These are phyloP conservation scores for Marchantia polymorpha DNA, from an alignment of 225 moss, liverwort and hornwort genomes.

Conservation along the genomic window DNA sequence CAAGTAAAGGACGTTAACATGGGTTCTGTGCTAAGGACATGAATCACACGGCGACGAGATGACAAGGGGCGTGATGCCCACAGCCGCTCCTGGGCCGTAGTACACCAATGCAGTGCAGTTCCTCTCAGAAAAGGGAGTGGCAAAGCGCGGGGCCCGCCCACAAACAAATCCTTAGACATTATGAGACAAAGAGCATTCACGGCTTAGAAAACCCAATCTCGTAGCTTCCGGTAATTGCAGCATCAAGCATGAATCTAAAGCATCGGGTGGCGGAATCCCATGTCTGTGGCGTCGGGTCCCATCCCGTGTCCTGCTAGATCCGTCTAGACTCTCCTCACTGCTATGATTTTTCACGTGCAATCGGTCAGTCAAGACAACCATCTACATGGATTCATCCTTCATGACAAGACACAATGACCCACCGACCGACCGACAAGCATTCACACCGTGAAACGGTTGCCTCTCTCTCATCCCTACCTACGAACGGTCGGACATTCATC, in stretches of 20 bases:
- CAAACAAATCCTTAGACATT: not conserved
- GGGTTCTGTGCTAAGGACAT: not conserved
- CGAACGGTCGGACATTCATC: not conserved
- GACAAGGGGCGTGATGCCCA: slow-evolving; percentile 7
- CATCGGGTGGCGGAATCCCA: not conserved
- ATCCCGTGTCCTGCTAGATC: not conserved
- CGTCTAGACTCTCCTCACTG: not conserved
- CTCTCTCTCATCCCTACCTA: not conserved
- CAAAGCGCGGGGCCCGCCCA: not conserved
- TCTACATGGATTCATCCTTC: not conserved
- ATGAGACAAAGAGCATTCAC: not conserved
- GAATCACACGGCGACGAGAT: slow-evolving; percentile 13
- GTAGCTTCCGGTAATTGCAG: not conserved
- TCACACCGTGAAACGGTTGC: not conserved
- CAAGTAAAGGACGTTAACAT: not conserved
- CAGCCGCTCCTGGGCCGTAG: not conserved
- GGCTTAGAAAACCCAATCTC: not conserved
- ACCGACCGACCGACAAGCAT: slow-evolving; percentile 1
- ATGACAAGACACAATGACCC: not conserved
- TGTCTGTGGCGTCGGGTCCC: not conserved
- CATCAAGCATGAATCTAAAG: not conserved
- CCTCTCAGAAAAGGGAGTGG: not conserved
- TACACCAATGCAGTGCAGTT: not conserved
- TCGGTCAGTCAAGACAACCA: not conserved
- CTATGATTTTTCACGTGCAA: not conserved